phyloP scores from a whole-genome alignment of 441 rosid genomes.

The Croton laevigatus region DNA sequence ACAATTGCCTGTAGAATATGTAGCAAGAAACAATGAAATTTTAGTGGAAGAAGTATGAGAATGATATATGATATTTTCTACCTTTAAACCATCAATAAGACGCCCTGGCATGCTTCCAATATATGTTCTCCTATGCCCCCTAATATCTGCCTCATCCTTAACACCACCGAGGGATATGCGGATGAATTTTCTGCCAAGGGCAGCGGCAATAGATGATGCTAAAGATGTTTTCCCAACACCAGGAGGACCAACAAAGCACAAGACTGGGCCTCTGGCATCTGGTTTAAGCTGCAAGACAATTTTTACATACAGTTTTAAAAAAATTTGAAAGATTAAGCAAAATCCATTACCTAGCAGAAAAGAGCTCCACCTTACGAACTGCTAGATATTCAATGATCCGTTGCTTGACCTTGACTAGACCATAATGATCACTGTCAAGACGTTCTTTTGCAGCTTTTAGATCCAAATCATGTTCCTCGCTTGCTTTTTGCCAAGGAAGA shows the following conservation, averaged over 20 bases:
- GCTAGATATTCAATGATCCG: constrained; percentile 97
- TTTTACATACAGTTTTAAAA: constrained; percentile 25
- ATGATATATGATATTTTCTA: constrained; percentile 20
- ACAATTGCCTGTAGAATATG: constrained; percentile 1
- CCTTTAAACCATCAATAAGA: constrained; percentile 97
- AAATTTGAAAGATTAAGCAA: constrained; percentile 11
- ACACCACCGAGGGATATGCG: constrained; percentile 99
- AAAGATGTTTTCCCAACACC: constrained; percentile 99
- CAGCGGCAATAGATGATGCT: constrained; percentile 92
- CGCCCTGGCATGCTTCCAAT: constrained; percentile 99
- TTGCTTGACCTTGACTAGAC: constrained; percentile 88
- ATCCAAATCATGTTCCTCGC: constrained; percentile 82
- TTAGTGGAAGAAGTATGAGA: not conserved
- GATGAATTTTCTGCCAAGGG: constrained; percentile 89
- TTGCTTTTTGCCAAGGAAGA: constrained; percentile 95
- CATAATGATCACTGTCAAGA: constrained; percentile 93
- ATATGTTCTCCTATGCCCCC: constrained; percentile 99
- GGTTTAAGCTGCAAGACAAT: constrained; percentile 81
- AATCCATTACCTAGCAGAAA: constrained; percentile 23
- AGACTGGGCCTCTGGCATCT: constrained; percentile 95
- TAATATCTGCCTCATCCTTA: constrained; percentile 98
- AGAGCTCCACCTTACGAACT: constrained; percentile 81
- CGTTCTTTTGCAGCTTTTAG: constrained; percentile 88
- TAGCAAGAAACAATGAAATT: constrained; percentile 2
- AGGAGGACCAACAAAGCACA: constrained; percentile 99